phyloP scores from a whole-genome alignment of 768 basidiomycete species.

The Lactifluus rugatus region DNA sequence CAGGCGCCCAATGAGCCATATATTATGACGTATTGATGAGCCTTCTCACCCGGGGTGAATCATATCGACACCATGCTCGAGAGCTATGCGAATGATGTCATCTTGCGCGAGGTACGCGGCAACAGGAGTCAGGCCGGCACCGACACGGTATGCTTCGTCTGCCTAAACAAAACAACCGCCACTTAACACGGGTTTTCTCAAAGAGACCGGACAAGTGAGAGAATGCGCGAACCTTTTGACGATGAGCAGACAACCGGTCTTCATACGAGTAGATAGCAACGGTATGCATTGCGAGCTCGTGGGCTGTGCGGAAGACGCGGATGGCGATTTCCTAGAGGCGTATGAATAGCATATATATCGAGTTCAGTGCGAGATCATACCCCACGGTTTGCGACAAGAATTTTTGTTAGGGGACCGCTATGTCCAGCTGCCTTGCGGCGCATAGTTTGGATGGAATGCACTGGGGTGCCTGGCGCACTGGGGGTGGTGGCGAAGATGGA shows the following conservation, averaged over 20 bases:
- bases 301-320: slow-evolving; percentile 95
- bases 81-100: slow-evolving; percentile 91
- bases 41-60: slow-evolving; percentile 84
- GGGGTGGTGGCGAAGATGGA: slow-evolving; percentile 65
- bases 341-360: slow-evolving; percentile 2
- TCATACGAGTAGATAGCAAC: slow-evolving; percentile 98
- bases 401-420: slow-evolving; percentile 81
- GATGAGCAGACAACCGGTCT: slow-evolving; percentile 92
- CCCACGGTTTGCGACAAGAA: slow-evolving; percentile 86
- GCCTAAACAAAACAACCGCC: slow-evolving; percentile 40
- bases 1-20: not conserved
- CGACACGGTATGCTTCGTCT: slow-evolving; percentile 98
- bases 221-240: slow-evolving; percentile 69
- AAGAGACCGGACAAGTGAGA: not conserved
- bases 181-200: not conserved
- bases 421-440: slow-evolving; percentile 87
- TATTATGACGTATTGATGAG: not conserved
- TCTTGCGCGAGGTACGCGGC: slow-evolving; percentile 96
- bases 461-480: slow-evolving; percentile 73
- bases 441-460: slow-evolving; percentile 88
- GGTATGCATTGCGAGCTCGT: slow-evolving; percentile 98
- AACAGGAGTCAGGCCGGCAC: slow-evolving; percentile 91
- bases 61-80: slow-evolving; percentile 99
- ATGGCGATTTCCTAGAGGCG: slow-evolving; percentile 87
- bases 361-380: slow-evolving; percentile 37